A percentile compares a stretch with the other conserved stretches of the same genome.
phyloP scores from a whole-genome alignment of 2,329 filamentous ascomycete species.

The Trichoderma semiorbis region DNA sequence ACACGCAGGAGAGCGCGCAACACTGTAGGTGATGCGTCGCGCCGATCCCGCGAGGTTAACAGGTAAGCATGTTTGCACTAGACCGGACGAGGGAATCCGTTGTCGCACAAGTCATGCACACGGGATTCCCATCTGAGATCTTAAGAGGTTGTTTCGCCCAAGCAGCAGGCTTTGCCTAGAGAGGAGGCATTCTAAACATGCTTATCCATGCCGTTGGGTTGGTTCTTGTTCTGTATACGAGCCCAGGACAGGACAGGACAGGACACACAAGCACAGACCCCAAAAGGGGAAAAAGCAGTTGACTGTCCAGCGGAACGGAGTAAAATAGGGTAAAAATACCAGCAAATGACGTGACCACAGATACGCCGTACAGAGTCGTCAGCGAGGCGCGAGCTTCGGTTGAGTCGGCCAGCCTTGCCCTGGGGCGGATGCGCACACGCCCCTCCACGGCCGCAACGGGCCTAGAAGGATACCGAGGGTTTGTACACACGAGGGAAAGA shows the following conservation, averaged over 20 bases:
- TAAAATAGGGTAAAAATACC: background rate
- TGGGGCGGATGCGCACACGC: background rate
- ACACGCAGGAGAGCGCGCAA: background rate
- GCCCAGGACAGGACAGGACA: too few species aligned
- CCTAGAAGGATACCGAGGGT: background rate
- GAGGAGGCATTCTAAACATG: background rate
- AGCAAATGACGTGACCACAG: slow-evolving; percentile 8
- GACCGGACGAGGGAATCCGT: background rate
- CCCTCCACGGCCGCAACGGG: slow-evolving; percentile 1
- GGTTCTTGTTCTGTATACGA: background rate
- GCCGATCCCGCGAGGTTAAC: slow-evolving; percentile 12
- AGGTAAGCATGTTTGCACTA: slow-evolving; percentile 15
- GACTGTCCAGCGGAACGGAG: background rate
- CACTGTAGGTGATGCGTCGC: background rate
- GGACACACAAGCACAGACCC: background rate
- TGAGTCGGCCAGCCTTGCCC: slow-evolving; percentile 11
- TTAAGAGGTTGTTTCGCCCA: background rate
- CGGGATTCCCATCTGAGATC: background rate
- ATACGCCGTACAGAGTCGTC: background rate
- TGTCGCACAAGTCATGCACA: background rate
- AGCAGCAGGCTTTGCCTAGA: background rate
- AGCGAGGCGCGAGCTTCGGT: slow-evolving; percentile 10
- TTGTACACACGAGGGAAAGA: background rate
- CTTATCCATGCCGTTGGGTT: slow-evolving; percentile 2
- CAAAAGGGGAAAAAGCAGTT: background rate